phyloP scores from a whole-genome alignment of 257 asterid species.

The Prunella vulgaris region DNA sequence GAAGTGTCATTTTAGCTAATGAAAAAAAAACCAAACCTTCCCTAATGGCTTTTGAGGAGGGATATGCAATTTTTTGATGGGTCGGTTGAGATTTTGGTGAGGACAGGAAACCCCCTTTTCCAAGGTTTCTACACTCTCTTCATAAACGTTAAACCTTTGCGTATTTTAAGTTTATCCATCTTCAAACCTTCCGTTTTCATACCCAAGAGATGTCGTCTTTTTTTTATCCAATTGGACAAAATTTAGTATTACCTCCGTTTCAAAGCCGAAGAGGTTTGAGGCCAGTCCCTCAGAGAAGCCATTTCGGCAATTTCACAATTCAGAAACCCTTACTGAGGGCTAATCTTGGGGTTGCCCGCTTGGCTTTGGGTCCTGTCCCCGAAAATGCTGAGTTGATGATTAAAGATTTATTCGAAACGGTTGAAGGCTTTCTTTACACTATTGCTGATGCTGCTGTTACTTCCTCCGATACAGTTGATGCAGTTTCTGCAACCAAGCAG shows the following conservation, averaged over 20 bases:
- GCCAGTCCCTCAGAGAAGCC: conserved; percentile 40
- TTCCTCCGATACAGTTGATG: conserved; percentile 51
- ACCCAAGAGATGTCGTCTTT: conserved; percentile 48
- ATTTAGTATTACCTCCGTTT: conserved; percentile 46
- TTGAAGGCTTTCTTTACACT: conserved; percentile 75
- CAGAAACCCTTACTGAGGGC: conserved; percentile 48
- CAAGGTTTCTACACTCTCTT: not conserved
- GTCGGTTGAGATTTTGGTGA: too few species aligned
- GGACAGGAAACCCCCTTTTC: not conserved
- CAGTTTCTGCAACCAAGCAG: conserved; percentile 58
- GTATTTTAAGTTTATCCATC: not conserved
- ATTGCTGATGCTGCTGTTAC: conserved; percentile 86
- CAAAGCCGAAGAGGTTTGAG: conserved; percentile 37
- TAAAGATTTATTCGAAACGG: conserved; percentile 58
- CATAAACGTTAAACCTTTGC: not conserved
- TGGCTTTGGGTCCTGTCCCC: conserved; percentile 78
- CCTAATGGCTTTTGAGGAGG: too few species aligned
- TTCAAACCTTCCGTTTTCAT: not conserved
- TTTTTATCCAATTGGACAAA: conserved; percentile 44
- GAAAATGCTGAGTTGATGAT: conserved; percentile 49
- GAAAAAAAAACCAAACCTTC: too few species aligned
- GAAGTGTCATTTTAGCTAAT: too few species aligned
- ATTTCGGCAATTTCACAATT: conserved; percentile 32
- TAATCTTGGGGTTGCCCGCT: conserved; percentile 54
- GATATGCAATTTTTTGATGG: too few species aligned